Percentiles rank a stretch among this genome's conserved stretches.
Conservation (phyloP, 352 stramenopile species). For the Plasmopara viticola region DNA sequence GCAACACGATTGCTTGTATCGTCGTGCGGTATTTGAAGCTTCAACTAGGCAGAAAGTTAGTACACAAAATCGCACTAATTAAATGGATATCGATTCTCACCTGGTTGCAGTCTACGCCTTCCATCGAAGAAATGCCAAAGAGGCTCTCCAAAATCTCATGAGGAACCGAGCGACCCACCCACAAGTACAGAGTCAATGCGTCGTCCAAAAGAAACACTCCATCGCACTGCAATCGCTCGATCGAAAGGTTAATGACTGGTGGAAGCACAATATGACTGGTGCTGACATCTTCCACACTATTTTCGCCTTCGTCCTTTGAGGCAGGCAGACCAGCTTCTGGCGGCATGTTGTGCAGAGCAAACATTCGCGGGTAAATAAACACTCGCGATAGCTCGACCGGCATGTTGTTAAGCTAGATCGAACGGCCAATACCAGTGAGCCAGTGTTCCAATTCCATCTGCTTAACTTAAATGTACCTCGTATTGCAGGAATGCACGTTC, state of each 20-base stretch:
- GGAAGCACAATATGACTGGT: conserved; percentile 77
- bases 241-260: conserved; percentile 91
- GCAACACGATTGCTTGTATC: conserved; percentile 81
- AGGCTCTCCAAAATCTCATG: conserved; percentile 85
- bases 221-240: conserved; percentile 90
- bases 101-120: conserved; percentile 90
- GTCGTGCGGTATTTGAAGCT: conserved; percentile 77
- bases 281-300: conserved; percentile 16
- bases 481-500: conserved; percentile 92
- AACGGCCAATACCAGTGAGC: conserved; percentile 6
- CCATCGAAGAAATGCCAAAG: conserved; percentile 92
- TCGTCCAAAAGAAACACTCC: conserved; percentile 98
- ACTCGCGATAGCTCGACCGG: conserved; percentile 82
- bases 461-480: conserved; percentile 27
- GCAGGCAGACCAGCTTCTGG: conserved; percentile 76
- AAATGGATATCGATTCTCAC: conserved; percentile 17
- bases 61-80: not conserved
- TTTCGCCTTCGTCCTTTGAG: conserved; percentile 32
- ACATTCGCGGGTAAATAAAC: conserved; percentile 97
- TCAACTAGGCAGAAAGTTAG: conserved; percentile 30
- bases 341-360: conserved; percentile 91
- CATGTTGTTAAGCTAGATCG: conserved; percentile 90
- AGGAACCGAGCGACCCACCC: conserved; percentile 90
- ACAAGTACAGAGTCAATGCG: conserved; percentile 93
- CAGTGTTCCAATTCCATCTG: not conserved